Evolutionary conservation across 2,329 filamentous ascomycete species (phyloP).

Genomic region (Plenodomus tracheiphilus): DNA sequence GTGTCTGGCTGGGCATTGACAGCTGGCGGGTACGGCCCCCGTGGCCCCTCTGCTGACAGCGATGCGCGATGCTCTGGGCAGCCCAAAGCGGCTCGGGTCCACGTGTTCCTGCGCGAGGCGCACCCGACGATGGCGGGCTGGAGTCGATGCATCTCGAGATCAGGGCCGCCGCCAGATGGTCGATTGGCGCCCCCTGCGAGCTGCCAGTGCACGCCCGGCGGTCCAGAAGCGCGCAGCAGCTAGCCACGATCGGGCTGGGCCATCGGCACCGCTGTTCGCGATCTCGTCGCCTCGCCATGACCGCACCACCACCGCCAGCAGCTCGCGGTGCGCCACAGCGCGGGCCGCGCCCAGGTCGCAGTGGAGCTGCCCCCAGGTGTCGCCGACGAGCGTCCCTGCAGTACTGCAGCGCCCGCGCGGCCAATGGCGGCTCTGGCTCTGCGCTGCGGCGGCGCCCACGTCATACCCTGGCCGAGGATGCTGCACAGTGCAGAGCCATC

Average conservation of each 20-base stretch:
- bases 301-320: conserved; percentile 30
- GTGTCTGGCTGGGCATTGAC: too few relatives aligned
- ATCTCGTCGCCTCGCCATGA: conserved; percentile 32
- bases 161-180: conserved; percentile 10
- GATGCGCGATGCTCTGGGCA: neutral
- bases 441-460: conserved; percentile 15
- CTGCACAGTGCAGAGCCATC: conserved; percentile 24
- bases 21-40: too few relatives aligned
- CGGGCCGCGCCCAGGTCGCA: conserved; percentile 28
- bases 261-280: conserved; percentile 22
- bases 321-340: conserved; percentile 9
- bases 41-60: too few relatives aligned
- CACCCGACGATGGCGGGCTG: conserved; percentile 21
- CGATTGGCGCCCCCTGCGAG: conserved; percentile 15
- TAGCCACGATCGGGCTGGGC: conserved; percentile 20
- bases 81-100: conserved; percentile 1
- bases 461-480: conserved; percentile 22
- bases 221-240: conserved; percentile 12
- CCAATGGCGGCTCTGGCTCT: conserved; percentile 20
- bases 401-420: conserved; percentile 3
- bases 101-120: conserved; percentile 8
- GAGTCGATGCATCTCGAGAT: conserved; percentile 18
- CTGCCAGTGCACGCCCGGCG: conserved; percentile 11
- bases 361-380: too few relatives aligned
- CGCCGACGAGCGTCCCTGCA: conserved; percentile 27